Evolutionary conservation across 2,329 filamentous ascomycete species (phyloP).

Genomic region (Aspergillus jensenii): DNA sequence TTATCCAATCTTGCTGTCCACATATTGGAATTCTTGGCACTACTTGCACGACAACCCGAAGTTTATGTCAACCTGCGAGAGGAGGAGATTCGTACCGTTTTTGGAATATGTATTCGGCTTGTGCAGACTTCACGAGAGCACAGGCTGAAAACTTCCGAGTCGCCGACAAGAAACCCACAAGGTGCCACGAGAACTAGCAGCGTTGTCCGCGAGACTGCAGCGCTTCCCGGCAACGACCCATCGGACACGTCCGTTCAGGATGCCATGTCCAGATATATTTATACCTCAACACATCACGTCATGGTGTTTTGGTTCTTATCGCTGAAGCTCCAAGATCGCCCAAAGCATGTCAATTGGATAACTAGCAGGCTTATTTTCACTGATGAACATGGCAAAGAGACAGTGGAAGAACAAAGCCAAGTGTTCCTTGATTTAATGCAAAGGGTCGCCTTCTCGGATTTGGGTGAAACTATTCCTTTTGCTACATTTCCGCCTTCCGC

Average conservation of each 20-base stretch:
- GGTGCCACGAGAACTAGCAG: constrained; percentile 44
- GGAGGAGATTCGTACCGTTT: constrained; percentile 90
- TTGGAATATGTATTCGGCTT: constrained; percentile 93
- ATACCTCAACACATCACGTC: constrained; percentile 89
- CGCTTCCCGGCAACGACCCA: constrained; percentile 26
- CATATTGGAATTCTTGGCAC: constrained; percentile 91
- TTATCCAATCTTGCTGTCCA: constrained; percentile 89
- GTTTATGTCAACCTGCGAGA: constrained; percentile 86
- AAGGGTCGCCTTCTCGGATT: constrained; percentile 78
- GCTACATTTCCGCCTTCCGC: constrained; percentile 42
- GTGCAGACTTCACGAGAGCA: constrained; percentile 79
- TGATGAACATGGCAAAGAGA: constrained; percentile 71
- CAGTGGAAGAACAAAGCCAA: constrained; percentile 86
- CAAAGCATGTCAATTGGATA: constrained; percentile 86
- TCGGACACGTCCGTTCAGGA: constrained; percentile 55
- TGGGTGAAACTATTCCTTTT: constrained; percentile 63
- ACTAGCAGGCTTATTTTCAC: constrained; percentile 77
- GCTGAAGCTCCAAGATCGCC: constrained; percentile 78
- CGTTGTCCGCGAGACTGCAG: constrained; percentile 43
- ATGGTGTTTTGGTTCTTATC: constrained; percentile 97
- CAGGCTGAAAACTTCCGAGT: constrained; percentile 36
- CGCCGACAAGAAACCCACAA: constrained; percentile 33
- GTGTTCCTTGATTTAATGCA: constrained; percentile 96
- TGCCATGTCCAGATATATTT: constrained; percentile 89
- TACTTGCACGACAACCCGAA: constrained; percentile 78